Evolutionary conservation across 441 rosid species (phyloP).

Genomic region (Euphorbia celastroides): DNA sequence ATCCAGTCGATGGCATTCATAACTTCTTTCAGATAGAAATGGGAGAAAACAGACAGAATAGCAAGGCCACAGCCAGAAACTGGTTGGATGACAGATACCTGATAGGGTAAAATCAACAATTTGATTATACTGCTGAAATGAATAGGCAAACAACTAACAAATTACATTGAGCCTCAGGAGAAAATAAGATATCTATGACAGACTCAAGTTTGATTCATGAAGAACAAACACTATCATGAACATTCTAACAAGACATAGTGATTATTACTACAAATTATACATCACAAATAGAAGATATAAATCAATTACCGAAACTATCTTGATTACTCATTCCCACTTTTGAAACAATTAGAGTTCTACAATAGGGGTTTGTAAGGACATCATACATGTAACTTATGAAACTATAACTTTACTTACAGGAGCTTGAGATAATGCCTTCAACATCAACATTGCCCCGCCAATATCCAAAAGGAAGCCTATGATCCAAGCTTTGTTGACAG

Average conservation of each 20-base stretch:
- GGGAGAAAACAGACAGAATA: slow-evolving; percentile 84
- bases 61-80: slow-evolving; percentile 98
- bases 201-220: neutral
- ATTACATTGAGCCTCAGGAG: neutral
- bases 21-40: slow-evolving; percentile 89
- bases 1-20: slow-evolving; percentile 95
- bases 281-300: neutral
- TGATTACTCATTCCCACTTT: neutral
- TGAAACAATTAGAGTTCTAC: neutral
- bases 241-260: neutral
- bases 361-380: neutral
- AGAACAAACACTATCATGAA: neutral
- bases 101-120: slow-evolving; percentile 17
- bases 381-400: neutral
- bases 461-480: slow-evolving; percentile 92
- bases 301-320: neutral
- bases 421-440: slow-evolving; percentile 82
- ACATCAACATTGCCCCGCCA: slow-evolving; percentile 85
- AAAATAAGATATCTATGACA: neutral
- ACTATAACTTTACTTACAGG: slow-evolving; percentile 42
- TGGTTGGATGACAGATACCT: slow-evolving; percentile 97
- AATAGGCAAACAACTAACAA: neutral
- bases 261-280: neutral
- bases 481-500: slow-evolving; percentile 72
- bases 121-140: slow-evolving; percentile 1